A percentile compares a stretch with the other conserved stretches of the same genome.
These are phyloP conservation scores for Solanum clarkiae DNA, from an alignment of 257 asterid genomes.

Conservation along the genomic window DNA sequence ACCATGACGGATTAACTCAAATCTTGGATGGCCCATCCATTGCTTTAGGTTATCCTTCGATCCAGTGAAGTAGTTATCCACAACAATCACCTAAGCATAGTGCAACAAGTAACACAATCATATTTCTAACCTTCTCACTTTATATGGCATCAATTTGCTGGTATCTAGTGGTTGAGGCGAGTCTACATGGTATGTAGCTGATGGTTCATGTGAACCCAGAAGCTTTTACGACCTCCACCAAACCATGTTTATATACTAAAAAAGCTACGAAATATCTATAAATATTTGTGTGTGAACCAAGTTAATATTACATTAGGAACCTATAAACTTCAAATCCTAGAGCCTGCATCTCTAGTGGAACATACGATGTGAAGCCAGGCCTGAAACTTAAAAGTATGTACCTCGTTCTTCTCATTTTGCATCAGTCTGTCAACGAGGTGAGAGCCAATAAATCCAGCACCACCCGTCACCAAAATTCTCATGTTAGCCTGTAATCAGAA, in stretches of 20 bases:
- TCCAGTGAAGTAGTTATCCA: conserved; percentile 92
- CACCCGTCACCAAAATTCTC: conserved; percentile 97
- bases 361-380: not conserved
- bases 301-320: not conserved
- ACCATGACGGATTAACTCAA: conserved; percentile 99
- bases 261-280: not conserved
- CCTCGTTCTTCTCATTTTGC: conserved; percentile 97
- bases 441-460: conserved; percentile 99
- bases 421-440: conserved; percentile 90
- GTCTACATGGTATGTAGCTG: not conserved
- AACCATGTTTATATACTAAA: not conserved
- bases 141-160: not conserved
- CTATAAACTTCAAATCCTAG: not conserved
- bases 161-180: not conserved
- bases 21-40: conserved; percentile 97
- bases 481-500: conserved; percentile 60
- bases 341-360: not conserved
- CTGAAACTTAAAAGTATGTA: conserved; percentile 3
- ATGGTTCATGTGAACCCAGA: not conserved
- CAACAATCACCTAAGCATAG: conserved; percentile 62
- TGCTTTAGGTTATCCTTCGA: conserved; percentile 86
- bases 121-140: not conserved
- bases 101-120: not conserved
- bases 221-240: not conserved
- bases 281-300: not conserved